Percentiles rank a stretch among this genome's conserved stretches.
Conservation (phyloP, 768 basidiomycete species). For the Tubosaeta brunneosetosa region DNA sequence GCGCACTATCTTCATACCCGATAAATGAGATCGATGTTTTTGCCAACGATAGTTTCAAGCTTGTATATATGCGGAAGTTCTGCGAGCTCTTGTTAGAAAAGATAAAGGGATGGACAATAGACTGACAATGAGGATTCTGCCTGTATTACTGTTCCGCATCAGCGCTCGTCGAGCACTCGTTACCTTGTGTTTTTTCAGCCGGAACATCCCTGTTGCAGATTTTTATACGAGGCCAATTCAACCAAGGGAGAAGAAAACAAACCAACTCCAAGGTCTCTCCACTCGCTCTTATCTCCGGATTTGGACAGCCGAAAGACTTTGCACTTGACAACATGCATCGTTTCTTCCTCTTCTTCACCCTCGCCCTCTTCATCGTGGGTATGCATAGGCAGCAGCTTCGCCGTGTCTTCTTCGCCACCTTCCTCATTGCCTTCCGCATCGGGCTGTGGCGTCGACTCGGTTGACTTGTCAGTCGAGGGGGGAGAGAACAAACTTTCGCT, state of each 20-base stretch:
- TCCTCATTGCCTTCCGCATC: conserved; percentile 22
- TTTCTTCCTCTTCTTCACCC: conserved; percentile 79
- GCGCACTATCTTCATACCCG: conserved; percentile 56
- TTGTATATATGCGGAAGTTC: conserved; percentile 70
- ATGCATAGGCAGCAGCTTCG: conserved; percentile 19
- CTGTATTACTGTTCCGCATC: conserved; percentile 68
- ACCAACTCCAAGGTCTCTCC: conserved; percentile 71
- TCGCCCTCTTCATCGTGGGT: conserved; percentile 67
- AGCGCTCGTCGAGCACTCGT: conserved; percentile 55
- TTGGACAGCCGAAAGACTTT: conserved; percentile 62
- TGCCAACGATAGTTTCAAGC: conserved; percentile 48
- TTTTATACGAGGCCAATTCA: background rate
- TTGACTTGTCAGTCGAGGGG: conserved; percentile 24
- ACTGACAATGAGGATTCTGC: conserved; percentile 71
- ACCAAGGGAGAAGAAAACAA: conserved; percentile 22
- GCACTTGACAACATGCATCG: conserved; percentile 49
- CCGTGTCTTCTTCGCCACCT: conserved; percentile 28
- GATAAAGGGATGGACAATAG: background rate
- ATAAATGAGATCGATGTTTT: conserved; percentile 60
- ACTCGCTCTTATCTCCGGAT: conserved; percentile 43
- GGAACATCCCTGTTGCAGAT: conserved; percentile 49
- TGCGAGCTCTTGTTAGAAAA: conserved; percentile 25
- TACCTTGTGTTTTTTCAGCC: conserved; percentile 71
- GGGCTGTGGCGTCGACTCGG: conserved; percentile 29
- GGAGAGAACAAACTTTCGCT: conserved; percentile 26